These are phyloP conservation scores for Stenogyne calaminthoides DNA, from an alignment of 305 asterid genomes.

Conservation along the genomic window DNA sequence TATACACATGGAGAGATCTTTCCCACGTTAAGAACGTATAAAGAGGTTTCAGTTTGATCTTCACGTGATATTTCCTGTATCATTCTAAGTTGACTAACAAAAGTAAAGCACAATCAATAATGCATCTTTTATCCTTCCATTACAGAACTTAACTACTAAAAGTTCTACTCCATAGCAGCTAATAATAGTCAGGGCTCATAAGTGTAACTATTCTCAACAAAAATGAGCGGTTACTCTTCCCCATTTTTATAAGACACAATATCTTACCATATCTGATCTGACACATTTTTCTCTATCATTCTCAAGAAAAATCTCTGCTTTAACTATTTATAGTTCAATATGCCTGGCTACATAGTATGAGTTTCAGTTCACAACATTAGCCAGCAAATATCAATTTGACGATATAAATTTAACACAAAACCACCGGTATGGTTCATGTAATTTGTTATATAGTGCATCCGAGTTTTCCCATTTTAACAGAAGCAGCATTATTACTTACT, in stretches of 20 bases:
- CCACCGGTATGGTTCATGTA: neutral
- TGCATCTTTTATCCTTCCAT: neutral
- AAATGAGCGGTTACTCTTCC: neutral
- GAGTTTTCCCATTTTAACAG: neutral
- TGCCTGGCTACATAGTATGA: neutral
- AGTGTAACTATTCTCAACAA: neutral
- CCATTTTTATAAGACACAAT: neutral
- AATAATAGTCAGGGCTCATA: neutral
- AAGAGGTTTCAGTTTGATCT: neutral
- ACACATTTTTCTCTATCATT: neutral
- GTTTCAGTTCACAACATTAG: neutral
- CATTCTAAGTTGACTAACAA: neutral
- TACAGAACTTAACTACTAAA: slow-evolving; percentile 1
- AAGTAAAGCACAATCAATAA: slow-evolving; percentile 5
- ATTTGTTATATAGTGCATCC: slow-evolving; percentile 1
- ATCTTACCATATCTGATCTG: slow-evolving; percentile 1
- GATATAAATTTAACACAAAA: neutral
- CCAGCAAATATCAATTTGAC: neutral
- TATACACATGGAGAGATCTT: slow-evolving; percentile 1
- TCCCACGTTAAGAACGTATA: neutral
- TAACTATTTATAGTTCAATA: neutral
- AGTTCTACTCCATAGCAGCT: neutral
- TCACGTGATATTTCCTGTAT: neutral
- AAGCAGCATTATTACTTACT: slow-evolving; percentile 11
- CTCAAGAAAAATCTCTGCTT: neutral